Evolutionary conservation across 805 yeast species (phyloP).

Genomic region (Saturnispora hagleri): DNA sequence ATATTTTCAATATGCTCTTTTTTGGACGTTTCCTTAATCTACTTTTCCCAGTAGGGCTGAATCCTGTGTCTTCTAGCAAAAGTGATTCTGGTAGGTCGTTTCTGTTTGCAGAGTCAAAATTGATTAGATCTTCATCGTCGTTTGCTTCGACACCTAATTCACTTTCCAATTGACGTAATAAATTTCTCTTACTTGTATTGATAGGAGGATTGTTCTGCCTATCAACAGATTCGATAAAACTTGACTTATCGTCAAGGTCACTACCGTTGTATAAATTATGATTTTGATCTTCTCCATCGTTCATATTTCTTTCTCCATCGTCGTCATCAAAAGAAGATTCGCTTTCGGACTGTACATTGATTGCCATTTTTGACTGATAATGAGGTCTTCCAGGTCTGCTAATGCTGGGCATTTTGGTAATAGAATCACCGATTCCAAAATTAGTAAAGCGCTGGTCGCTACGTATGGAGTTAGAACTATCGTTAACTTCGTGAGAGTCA

Average conservation of each 20-base stretch:
- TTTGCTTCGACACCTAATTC: constrained; percentile 20
- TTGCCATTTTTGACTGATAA: constrained; percentile 15
- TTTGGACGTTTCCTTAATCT: constrained; percentile 1
- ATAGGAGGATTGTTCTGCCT: neutral
- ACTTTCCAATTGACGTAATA: constrained; percentile 16
- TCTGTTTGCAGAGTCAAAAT: neutral
- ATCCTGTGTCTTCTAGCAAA: constrained; percentile 16
- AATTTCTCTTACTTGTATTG: constrained; percentile 13
- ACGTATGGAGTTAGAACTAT: neutral
- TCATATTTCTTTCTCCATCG: neutral
- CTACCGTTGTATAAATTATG: neutral
- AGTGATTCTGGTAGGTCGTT: constrained; percentile 18
- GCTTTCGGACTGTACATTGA: constrained; percentile 22
- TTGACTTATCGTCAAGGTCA: neutral
- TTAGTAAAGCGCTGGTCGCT: neutral
- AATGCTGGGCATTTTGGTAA: neutral
- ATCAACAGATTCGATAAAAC: neutral
- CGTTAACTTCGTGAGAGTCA: constrained; percentile 6
- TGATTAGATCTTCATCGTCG: constrained; percentile 10
- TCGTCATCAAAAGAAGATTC: constrained; percentile 10
- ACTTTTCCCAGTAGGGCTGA: neutral
- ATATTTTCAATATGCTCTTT: constrained; percentile 4
- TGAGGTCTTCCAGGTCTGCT: neutral
- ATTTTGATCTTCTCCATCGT: neutral
- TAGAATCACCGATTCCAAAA: neutral